Evolutionary conservation across 352 stramenopile genomes (phyloP), one percentile per base, ranked within the genome.

Genomic region (Pythium volutum): DNA sequence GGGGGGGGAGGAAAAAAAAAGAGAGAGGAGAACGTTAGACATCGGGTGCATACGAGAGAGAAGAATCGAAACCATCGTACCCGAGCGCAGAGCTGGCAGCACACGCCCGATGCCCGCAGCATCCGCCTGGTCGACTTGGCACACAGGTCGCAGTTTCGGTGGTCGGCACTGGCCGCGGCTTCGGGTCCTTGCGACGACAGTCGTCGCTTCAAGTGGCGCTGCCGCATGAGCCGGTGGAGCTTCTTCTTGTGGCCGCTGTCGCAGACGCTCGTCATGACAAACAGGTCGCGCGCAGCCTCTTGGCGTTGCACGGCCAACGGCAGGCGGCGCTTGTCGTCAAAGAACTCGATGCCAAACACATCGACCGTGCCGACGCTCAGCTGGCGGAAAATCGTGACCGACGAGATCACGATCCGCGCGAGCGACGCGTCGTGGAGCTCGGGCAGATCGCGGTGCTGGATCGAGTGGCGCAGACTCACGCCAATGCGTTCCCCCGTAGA

Each of bases 401-500:
- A 70, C 36, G 64, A 77, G 16, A 79, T 20, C 14, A 74, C 38
- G n/a, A 72, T 70, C 10, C 79, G 76, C 22, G 79, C 60, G 4
- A 80, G 55, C 34, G 59, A 62, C 0, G 62, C 51, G 5, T 70
- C 60, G 11, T 50, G 66, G 26, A 79, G 46, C 52, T 79, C 69
- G 0, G 77, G 77, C 15, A 84, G 51, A 51, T 81, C 76, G 1
- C 62, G 66, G 14, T 87, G 64, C n/a, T 76, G 55, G 43, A 89
- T 70, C 15, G 77, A 84, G 55, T 89, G 79, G 5, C 64, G 50
- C 9, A 84, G 62, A 8, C 64, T 72, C 61, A 84, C 76, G 1
- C 71, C 74, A 59, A 89, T 72, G 10, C 68, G 69, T 48, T 87
- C 77, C 33, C 77, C 75, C 11, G 34, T 29, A 0, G 16, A 27